Evolutionary conservation across 2,329 filamentous ascomycete species (phyloP).

Genomic region (Diaporthe citriasiana): DNA sequence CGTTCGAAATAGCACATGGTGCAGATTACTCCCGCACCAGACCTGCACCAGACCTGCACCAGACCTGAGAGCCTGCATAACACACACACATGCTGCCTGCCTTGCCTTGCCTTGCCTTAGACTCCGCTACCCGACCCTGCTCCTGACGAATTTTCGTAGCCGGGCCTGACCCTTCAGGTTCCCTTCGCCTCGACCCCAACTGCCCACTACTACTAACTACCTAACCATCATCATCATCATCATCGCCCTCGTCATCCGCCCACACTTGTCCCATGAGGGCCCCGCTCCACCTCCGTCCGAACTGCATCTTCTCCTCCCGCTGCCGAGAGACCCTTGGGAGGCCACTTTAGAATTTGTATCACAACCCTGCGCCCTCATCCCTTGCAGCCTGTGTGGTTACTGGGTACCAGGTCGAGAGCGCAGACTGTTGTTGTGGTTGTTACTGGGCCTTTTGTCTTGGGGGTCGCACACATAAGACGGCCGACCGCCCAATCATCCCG

Average conservation of each 20-base stretch:
- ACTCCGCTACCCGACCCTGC: constrained; percentile 37
- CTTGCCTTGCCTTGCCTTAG: constrained; percentile 33
- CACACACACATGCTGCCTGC: constrained; percentile 39
- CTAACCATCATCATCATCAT: constrained; percentile 9
- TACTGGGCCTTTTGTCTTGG: constrained; percentile 40
- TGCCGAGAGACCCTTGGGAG: constrained; percentile 16
- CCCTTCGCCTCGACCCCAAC: constrained; percentile 24
- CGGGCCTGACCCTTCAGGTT: constrained; percentile 32
- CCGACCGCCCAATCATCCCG: constrained; percentile 43
- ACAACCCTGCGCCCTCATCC: constrained; percentile 30
- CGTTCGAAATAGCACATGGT: constrained; percentile 36
- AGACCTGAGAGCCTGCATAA: constrained; percentile 34
- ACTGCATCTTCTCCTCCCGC: constrained; percentile 6
- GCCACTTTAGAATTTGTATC: background rate
- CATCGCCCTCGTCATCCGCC: constrained; percentile 35
- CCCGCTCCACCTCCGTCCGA: constrained; percentile 9
- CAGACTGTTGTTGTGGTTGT: constrained; percentile 34
- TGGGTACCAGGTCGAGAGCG: constrained; percentile 20
- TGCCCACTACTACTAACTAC: constrained; percentile 4
- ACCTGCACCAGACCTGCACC: background rate
- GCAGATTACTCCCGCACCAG: constrained; percentile 34
- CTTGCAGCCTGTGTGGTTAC: constrained; percentile 10
- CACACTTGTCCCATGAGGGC: constrained; percentile 10
- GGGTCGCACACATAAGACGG: constrained; percentile 41
- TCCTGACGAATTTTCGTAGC: constrained; percentile 29